Percentiles rank a stretch among this genome's conserved stretches.
Evolutionary conservation across 345 rosid genomes (phyloP).

Genomic region (Pugionium dolabratum): DNA sequence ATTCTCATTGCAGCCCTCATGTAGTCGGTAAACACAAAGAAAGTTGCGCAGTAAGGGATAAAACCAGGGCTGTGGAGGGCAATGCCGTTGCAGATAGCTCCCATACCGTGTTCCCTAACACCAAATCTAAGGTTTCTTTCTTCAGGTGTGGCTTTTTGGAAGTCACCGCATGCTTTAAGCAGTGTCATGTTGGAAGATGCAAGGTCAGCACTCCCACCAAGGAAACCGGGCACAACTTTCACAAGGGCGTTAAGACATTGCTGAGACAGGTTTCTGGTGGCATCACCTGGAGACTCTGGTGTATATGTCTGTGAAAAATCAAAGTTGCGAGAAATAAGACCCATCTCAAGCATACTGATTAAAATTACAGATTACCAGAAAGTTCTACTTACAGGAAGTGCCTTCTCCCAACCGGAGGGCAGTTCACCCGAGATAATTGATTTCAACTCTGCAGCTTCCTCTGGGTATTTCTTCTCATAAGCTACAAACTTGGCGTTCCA

Average conservation of each 20-base stretch:
- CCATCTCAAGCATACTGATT: background rate
- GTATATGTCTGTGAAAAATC: slow-evolving; percentile 64
- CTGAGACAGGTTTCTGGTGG: slow-evolving; percentile 94
- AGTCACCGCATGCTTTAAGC: slow-evolving; percentile 83
- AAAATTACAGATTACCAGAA: background rate
- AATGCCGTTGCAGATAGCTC: slow-evolving; percentile 94
- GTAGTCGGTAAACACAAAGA: slow-evolving; percentile 99
- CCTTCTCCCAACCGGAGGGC: slow-evolving; percentile 93
- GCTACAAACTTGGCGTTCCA: slow-evolving; percentile 87
- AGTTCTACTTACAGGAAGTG: slow-evolving; percentile 72
- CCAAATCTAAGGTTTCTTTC: slow-evolving; percentile 93
- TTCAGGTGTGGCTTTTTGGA: slow-evolving; percentile 89
- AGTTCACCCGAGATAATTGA: slow-evolving; percentile 73
- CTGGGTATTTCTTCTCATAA: slow-evolving; percentile 82
- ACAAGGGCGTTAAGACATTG: slow-evolving; percentile 81
- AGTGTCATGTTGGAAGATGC: slow-evolving; percentile 99
- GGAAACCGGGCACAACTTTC: slow-evolving; percentile 80
- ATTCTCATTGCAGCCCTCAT: slow-evolving; percentile 98
- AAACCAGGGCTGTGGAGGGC: slow-evolving; percentile 91
- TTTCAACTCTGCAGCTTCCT: slow-evolving; percentile 92
- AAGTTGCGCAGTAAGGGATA: slow-evolving; percentile 96
- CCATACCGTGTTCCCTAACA: slow-evolving; percentile 98
- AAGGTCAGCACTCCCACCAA: slow-evolving; percentile 98
- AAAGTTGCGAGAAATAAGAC: background rate
- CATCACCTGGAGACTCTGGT: slow-evolving; percentile 87